Conservation (phyloP, 768 basidiomycete genomes). For the Leccinum subtestaceum region DNA sequence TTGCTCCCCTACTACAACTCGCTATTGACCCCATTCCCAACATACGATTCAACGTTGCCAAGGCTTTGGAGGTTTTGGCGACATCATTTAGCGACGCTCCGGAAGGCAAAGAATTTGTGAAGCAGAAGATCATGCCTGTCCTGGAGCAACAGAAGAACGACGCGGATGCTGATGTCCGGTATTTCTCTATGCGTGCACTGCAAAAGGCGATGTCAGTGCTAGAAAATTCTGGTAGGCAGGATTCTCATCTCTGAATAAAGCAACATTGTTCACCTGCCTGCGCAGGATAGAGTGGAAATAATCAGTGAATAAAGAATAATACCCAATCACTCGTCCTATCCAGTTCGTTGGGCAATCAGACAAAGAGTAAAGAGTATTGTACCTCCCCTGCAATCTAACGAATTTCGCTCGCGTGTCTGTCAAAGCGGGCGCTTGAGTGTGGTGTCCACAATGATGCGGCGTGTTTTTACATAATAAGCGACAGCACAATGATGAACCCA, state of each 20-base stretch:
- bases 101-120: slow-evolving; percentile 75
- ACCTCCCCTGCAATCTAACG: slow-evolving; percentile 27
- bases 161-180: slow-evolving; percentile 93
- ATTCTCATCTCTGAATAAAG: background rate
- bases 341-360: slow-evolving; percentile 15
- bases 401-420: slow-evolving; percentile 16
- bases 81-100: slow-evolving; percentile 56
- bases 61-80: slow-evolving; percentile 88
- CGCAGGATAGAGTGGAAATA: slow-evolving; percentile 22
- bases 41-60: slow-evolving; percentile 98
- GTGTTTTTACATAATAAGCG: background rate
- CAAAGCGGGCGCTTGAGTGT: background rate
- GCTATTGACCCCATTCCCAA: slow-evolving; percentile 93
- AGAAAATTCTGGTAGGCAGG: slow-evolving; percentile 38
- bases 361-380: slow-evolving; percentile 33
- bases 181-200: slow-evolving; percentile 82
- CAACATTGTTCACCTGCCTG: background rate
- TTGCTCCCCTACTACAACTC: slow-evolving; percentile 79
- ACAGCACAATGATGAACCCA: slow-evolving; percentile 3
- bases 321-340: slow-evolving; percentile 28
- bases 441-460: background rate
- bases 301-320: slow-evolving; percentile 28
- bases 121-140: slow-evolving; percentile 73
- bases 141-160: slow-evolving; percentile 87
- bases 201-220: slow-evolving; percentile 47